Evolutionary conservation across 805 yeast species (phyloP).

Genomic region (Pichia cephalocereana): DNA sequence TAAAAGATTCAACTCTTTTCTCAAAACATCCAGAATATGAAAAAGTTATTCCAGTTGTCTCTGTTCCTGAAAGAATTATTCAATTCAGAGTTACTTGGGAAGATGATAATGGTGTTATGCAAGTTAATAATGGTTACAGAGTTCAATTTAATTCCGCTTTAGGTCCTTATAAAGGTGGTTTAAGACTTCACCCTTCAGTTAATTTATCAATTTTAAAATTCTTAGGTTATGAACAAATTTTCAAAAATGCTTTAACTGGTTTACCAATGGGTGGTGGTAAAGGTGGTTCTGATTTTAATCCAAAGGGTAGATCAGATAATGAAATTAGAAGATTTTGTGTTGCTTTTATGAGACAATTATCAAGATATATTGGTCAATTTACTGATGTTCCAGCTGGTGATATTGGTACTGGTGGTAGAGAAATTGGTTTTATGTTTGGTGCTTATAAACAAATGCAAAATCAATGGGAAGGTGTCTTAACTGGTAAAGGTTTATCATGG

Average conservation of each 20-base stretch:
- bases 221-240: conserved; percentile 96
- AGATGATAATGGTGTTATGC: conserved; percentile 83
- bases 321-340: conserved; percentile 97
- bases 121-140: conserved; percentile 96
- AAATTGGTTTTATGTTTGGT: conserved; percentile 91
- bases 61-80: conserved; percentile 91
- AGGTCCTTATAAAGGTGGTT: conserved; percentile 99
- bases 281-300: conserved; percentile 98
- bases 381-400: conserved; percentile 99
- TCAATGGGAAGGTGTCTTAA: conserved; percentile 93
- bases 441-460: conserved; percentile 89
- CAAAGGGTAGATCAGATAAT: conserved; percentile 85
- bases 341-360: conserved; percentile 91
- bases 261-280: conserved; percentile 98
- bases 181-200: conserved; percentile 95
- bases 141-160: conserved; percentile 97
- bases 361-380: conserved; percentile 93
- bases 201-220: conserved; percentile 92
- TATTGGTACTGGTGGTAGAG: conserved; percentile 97
- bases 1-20: conserved; percentile 87
- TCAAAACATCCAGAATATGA: conserved; percentile 82
- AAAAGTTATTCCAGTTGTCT: conserved; percentile 79
- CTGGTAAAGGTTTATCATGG: conserved; percentile 97
- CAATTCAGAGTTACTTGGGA: conserved; percentile 99
- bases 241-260: conserved; percentile 97